Evolutionary conservation across 2,329 filamentous ascomycete species (phyloP).

Genomic region (Piedraia hortae): DNA sequence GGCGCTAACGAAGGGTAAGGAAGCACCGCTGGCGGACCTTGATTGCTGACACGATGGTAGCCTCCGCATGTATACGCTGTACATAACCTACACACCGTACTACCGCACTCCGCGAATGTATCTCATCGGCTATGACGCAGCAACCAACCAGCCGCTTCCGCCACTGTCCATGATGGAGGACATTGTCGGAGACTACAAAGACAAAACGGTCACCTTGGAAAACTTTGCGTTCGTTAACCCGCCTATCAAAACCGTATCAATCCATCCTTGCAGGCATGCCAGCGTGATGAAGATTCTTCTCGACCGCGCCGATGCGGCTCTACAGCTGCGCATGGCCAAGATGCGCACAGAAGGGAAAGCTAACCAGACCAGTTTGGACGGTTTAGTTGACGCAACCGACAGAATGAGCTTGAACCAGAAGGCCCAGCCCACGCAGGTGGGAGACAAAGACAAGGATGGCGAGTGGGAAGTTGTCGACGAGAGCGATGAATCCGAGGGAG

Average conservation of each 20-base stretch:
- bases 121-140: slow-evolving; percentile 62
- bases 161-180: slow-evolving; percentile 86
- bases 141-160: slow-evolving; percentile 35
- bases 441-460: too few relatives aligned
- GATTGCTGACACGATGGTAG: slow-evolving; percentile 3
- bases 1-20: slow-evolving; percentile 21
- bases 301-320: slow-evolving; percentile 75
- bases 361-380: slow-evolving; percentile 42
- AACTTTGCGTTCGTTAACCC: slow-evolving; percentile 89
- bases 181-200: slow-evolving; percentile 86
- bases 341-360: slow-evolving; percentile 27
- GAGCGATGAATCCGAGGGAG: slow-evolving; percentile 39
- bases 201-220: slow-evolving; percentile 94
- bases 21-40: slow-evolving; percentile 20
- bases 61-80: slow-evolving; percentile 84
- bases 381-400: slow-evolving; percentile 55
- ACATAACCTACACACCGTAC: slow-evolving; percentile 93
- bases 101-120: slow-evolving; percentile 91
- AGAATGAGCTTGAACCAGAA: slow-evolving; percentile 28
- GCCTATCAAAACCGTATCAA: slow-evolving; percentile 80
- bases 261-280: slow-evolving; percentile 92
- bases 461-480: slow-evolving; percentile 37
- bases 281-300: slow-evolving; percentile 94
- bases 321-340: slow-evolving; percentile 70
- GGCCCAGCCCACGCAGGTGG: slow-evolving; percentile 14